A percentile compares a stretch with the other conserved stretches of the same genome.
These are phyloP conservation scores for Ampelocalamus luodianensis DNA, from an alignment of 176 grass and related monocot species.

Conservation along the genomic window DNA sequence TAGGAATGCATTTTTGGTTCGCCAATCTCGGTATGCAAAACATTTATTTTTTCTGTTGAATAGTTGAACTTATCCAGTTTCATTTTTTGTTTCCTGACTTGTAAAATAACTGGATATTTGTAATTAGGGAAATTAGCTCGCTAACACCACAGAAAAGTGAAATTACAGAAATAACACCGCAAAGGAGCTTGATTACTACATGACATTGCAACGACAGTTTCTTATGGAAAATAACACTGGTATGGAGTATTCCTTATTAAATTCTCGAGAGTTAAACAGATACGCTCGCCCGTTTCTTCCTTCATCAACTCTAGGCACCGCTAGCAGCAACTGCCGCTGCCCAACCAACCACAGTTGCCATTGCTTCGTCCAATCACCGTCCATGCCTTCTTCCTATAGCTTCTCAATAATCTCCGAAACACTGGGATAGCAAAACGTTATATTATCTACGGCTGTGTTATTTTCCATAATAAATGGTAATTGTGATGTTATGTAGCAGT, in stretches of 20 bases:
- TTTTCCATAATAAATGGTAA: no score
- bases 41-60: constrained; percentile 40
- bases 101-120: constrained; percentile 24
- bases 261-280: not conserved
- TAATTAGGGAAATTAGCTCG: constrained; percentile 5
- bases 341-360: no score
- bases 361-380: no score
- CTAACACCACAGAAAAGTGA: not conserved
- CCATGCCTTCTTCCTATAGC: no score
- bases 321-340: not conserved
- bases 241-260: not conserved
- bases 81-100: constrained; percentile 17
- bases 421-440: no score
- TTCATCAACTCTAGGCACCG: not conserved
- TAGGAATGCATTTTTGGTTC: constrained; percentile 84
- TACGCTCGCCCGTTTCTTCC: not conserved
- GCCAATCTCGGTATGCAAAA: constrained; percentile 71
- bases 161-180: not conserved
- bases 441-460: no score
- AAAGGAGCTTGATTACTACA: constrained; percentile 30
- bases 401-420: no score
- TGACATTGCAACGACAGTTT: constrained; percentile 22
- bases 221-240: constrained; percentile 5
- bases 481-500: no score
- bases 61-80: not conserved